Evolutionary conservation across 805 yeast genomes (phyloP).

Genomic region (Ascoidea tarda): DNA sequence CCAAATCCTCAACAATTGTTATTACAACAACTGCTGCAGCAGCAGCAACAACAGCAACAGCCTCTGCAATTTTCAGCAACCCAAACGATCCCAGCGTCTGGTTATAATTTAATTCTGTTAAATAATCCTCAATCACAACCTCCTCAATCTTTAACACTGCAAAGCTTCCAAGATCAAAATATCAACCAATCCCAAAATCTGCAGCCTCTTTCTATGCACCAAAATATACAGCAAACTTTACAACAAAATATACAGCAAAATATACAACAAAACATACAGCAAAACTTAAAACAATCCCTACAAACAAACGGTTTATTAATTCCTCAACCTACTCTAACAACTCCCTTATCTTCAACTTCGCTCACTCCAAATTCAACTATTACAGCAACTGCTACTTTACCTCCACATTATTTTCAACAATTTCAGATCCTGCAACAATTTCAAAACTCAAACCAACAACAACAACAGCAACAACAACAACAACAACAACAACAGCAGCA

Average conservation of each 20-base stretch:
- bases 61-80: neutral
- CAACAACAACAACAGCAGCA: conserved; percentile 1
- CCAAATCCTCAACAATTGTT: neutral
- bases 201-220: conserved; percentile 1
- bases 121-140: conserved; percentile 2
- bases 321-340: neutral
- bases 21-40: conserved; percentile 9
- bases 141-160: conserved; percentile 4
- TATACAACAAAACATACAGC: neutral
- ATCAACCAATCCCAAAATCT: conserved; percentile 1
- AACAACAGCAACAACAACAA: neutral
- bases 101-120: too few species aligned
- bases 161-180: conserved; percentile 1
- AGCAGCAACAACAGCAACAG: conserved; percentile 9
- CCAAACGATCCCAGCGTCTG: neutral
- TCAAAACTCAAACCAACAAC: neutral
- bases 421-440: neutral
- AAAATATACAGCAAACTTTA: neutral
- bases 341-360: neutral
- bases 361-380: conserved; percentile 2
- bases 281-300: neutral
- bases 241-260: neutral
- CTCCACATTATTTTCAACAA: neutral
- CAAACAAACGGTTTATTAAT: too few species aligned
- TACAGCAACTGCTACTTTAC: conserved; percentile 4